phyloP scores from a whole-genome alignment of 2,329 filamentous ascomycete species.

The Purpureocillium takamizusanense region DNA sequence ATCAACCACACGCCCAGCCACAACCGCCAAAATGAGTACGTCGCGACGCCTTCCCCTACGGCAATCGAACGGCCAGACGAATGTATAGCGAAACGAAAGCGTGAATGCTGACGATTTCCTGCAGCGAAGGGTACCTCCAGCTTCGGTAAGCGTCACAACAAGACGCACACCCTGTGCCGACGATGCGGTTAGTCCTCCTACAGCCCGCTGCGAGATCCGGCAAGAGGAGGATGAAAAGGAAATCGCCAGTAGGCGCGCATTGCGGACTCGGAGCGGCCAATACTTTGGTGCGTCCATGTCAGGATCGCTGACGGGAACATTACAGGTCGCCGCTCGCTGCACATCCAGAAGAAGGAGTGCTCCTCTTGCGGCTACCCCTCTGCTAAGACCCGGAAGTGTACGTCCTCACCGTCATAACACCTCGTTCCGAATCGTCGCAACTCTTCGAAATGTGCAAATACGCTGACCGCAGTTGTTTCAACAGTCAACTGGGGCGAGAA shows the following conservation, averaged over 20 bases:
- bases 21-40: slow-evolving; percentile 51
- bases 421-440: too few relatives aligned
- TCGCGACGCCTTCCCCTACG: slow-evolving; percentile 13
- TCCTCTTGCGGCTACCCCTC: slow-evolving; percentile 90
- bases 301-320: slow-evolving; percentile 15
- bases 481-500: slow-evolving; percentile 99
- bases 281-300: background rate
- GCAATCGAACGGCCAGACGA: background rate
- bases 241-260: slow-evolving; percentile 1
- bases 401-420: slow-evolving; percentile 30
- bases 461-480: slow-evolving; percentile 1
- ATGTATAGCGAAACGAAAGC: slow-evolving; percentile 1
- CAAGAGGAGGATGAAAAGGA: slow-evolving; percentile 6
- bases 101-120: slow-evolving; percentile 17
- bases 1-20: slow-evolving; percentile 29
- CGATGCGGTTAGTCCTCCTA: slow-evolving; percentile 73
- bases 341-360: slow-evolving; percentile 99
- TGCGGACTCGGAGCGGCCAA: slow-evolving; percentile 1
- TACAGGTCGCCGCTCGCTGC: slow-evolving; percentile 86
- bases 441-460: background rate
- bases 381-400: slow-evolving; percentile 98
- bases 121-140: slow-evolving; percentile 50
- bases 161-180: slow-evolving; percentile 97
- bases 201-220: slow-evolving; percentile 5
- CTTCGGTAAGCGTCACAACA: slow-evolving; percentile 73